Base-by-base conservation (phyloP, 2,329 filamentous ascomycete genomes). In the Fusarium sp. region DNA sequence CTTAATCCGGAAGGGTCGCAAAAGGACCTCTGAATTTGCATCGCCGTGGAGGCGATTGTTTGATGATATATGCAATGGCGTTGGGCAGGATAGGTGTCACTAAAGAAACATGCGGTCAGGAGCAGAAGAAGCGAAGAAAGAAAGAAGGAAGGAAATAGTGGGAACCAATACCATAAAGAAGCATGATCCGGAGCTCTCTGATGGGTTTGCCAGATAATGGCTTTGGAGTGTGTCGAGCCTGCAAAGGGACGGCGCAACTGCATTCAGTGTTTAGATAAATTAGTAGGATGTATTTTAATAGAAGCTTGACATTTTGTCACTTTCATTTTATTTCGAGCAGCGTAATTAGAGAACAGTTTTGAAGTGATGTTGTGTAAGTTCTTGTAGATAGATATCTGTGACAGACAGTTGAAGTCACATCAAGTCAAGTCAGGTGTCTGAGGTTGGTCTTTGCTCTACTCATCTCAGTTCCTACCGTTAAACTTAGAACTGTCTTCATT, bases 281-380 rank as follows among this genome's bases (percentile, higher is more conserved):
- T 72, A 71, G 68, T 74, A 77, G 73, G 77, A 72, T 82, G 80
- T 82, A 81, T 77, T 81, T 72, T 82, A 82, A 80, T 81, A 82
- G 79, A 82, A 73, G 75, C 16, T 74, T 76, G 77, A 77, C 72
- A 74, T 51, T 56, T 63, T 32, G 46, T 59, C 55, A 59, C 21
- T 50, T 48, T 66, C 25, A 27, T 14, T 59, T 53, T 45, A 18
- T 51, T 40, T 45, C 18, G 27, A 23, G 6, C 16, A 20, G n/a
- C 10, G 20, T 28, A 11, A 37, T 28, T 14, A 16, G 13, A 18
- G 27, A 27, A 37, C 42, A 32, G 13, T 20, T 51, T 9, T 18
- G 9, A 13, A 8, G 30, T 40, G 30, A 59, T 28, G n/a, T 34
- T 27, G 4, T 37, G 21, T 27, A 13, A 5, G 25, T n/a, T n/a